phyloP scores from a whole-genome alignment of 2,329 filamentous ascomycete species.

The Stagonosporopsis vannaccii region DNA sequence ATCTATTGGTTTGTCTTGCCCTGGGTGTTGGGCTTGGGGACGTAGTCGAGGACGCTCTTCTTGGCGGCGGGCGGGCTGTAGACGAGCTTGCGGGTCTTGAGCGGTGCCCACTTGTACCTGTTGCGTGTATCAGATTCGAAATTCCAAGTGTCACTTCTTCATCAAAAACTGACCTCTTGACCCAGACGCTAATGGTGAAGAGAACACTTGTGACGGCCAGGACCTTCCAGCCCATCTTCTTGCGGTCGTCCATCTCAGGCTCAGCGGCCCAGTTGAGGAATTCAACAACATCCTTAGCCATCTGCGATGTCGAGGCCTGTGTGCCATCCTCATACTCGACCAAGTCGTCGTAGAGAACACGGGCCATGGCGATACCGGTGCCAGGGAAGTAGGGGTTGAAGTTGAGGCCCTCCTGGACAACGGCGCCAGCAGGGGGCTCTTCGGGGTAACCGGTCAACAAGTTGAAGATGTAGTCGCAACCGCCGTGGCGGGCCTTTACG shows the following conservation, averaged over 20 bases:
- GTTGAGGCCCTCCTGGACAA: slow-evolving; percentile 89
- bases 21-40: slow-evolving; percentile 41
- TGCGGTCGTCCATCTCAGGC: slow-evolving; percentile 98
- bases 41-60: slow-evolving; percentile 40
- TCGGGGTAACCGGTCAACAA: slow-evolving; percentile 97
- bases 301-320: slow-evolving; percentile 93
- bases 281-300: slow-evolving; percentile 99
- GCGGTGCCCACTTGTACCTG: slow-evolving; percentile 93
- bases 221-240: slow-evolving; percentile 99
- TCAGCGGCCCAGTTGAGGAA: slow-evolving; percentile 99
- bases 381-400: slow-evolving; percentile 99
- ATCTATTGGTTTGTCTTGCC: slow-evolving; percentile 45
- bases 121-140: slow-evolving; percentile 36
- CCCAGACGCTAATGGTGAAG: slow-evolving; percentile 89
- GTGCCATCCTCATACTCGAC: slow-evolving; percentile 99
- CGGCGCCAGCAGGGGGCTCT: slow-evolving; percentile 88
- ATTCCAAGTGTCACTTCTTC: neutral
- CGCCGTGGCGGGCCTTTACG: slow-evolving; percentile 95
- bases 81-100: slow-evolving; percentile 94
- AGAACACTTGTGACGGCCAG: slow-evolving; percentile 79
- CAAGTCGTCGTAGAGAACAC: slow-evolving; percentile 95
- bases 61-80: slow-evolving; percentile 74
- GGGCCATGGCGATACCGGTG: slow-evolving; percentile 98
- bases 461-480: slow-evolving; percentile 98
- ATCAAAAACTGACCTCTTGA: slow-evolving; percentile 73